phyloP scores from a whole-genome alignment of 2,329 filamentous ascomycete genomes.

The Calonectria pseudoreteaudii region DNA sequence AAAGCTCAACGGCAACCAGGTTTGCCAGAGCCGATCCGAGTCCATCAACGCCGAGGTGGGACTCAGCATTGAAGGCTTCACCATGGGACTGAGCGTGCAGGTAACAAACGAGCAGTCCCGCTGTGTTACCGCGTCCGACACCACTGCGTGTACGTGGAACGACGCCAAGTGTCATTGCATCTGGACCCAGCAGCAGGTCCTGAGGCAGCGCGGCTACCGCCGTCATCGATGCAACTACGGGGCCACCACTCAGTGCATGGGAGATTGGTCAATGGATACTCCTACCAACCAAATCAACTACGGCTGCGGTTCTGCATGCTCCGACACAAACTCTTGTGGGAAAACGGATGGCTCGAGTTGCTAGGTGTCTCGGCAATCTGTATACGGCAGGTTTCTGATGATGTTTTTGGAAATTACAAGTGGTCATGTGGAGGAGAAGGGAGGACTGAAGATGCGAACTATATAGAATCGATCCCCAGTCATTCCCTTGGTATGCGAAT shows the following conservation, averaged over 20 bases:
- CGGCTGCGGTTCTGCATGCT: conserved; percentile 4
- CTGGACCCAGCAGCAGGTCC: conserved; percentile 19
- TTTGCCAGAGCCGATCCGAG: not conserved
- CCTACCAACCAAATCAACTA: conserved; percentile 12
- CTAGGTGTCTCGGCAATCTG: not conserved
- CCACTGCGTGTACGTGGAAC: conserved; percentile 9
- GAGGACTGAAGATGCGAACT: not conserved
- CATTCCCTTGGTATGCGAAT: too few relatives aligned
- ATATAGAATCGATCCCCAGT: not conserved
- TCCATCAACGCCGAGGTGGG: not conserved
- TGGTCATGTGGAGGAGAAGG: not conserved
- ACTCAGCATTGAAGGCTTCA: not conserved
- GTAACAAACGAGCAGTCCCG: not conserved
- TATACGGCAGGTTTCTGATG: not conserved
- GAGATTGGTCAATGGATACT: conserved; percentile 11
- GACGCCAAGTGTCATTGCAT: conserved; percentile 6
- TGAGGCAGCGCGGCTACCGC: conserved; percentile 12
- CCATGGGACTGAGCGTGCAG: not conserved
- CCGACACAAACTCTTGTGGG: not conserved
- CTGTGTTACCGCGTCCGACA: not conserved
- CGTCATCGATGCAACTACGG: conserved; percentile 11
- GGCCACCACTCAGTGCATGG: conserved; percentile 4
- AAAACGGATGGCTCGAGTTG: not conserved
- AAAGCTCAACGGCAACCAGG: not conserved
- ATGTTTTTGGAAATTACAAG: not conserved